Base-by-base conservation (phyloP, 306 rosid species). In the Trichosanthes cucumerina region DNA sequence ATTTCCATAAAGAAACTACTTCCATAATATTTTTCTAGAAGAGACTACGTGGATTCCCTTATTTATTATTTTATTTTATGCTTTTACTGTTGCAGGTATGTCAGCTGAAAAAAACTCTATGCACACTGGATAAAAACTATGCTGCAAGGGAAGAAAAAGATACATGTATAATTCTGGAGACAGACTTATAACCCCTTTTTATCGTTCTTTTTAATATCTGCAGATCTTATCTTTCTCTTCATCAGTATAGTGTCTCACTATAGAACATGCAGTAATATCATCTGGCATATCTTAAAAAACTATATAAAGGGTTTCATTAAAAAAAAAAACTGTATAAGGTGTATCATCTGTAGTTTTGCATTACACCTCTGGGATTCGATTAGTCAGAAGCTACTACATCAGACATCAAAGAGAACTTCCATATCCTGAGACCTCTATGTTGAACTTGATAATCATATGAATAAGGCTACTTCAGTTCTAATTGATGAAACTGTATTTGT, bases 91-190 rank as follows among this genome's bases (percentile, higher is more conserved):
- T 82, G 85, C 89, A 88, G 98, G 95, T 86, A 71, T 81, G 83
- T 81, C 93, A 86, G 83, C 88, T 94, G 53, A 94, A 92, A 82
- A 86, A 86, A 88, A 81, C 87, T 18, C 90, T 95, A 38, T 84
- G 88, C 60, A 83, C 79, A 68, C 83, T 95, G 88, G 97, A 92
- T 93, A 86, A 86, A 81, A 95, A 91, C 91, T 92, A 88, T 80
- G 97, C 96, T 63, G 91, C 86, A 77, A 89, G 85, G 79, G 90
- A 84, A 77, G 97, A 92, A 80, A 91, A 95, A 81, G 92, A 89
- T 69, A 85, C 90, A 75, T 79, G 98, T 95, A 88, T 11, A 68
- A n/a, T 71, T 66, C 57, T 44, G 70, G 57, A 34, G 57, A 53
- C 63, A 78, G 56, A 16, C 36, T 69, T 79, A 6, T 75, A 14